phyloP scores from a whole-genome alignment of 768 basidiomycete genomes.

The Boletales sp. region DNA sequence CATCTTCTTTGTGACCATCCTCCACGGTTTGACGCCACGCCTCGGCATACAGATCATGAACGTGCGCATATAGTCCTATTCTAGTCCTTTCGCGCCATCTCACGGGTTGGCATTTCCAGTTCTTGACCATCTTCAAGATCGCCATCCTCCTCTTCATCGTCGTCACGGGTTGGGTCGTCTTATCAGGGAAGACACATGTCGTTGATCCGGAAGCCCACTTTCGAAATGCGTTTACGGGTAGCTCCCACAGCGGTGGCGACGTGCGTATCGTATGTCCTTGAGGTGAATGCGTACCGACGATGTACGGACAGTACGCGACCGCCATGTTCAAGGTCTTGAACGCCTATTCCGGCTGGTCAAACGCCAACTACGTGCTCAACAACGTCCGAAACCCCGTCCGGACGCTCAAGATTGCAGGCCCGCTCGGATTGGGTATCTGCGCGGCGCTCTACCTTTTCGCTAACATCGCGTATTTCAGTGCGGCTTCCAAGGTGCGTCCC shows the following conservation, averaged over 20 bases:
- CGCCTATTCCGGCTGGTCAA: slow-evolving; percentile 50
- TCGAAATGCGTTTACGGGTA: slow-evolving; percentile 52
- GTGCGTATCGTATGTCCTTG: slow-evolving; percentile 17
- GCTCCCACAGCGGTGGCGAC: slow-evolving; percentile 49
- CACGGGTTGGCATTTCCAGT: slow-evolving; percentile 23
- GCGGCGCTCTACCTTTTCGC: slow-evolving; percentile 51
- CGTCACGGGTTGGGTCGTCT: slow-evolving; percentile 57
- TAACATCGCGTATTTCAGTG: slow-evolving; percentile 56
- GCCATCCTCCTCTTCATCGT: slow-evolving; percentile 54
- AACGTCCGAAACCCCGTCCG: slow-evolving; percentile 57
- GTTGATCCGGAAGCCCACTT: slow-evolving; percentile 57
- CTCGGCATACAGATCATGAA: slow-evolving; percentile 51
- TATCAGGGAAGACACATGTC: slow-evolving; percentile 54
- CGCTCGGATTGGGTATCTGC: slow-evolving; percentile 54
- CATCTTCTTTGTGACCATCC: slow-evolving; percentile 44
- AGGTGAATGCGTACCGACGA: neutral
- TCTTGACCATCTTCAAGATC: slow-evolving; percentile 53
- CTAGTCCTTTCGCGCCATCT: neutral
- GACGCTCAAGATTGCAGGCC: slow-evolving; percentile 60
- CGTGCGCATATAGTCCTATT: slow-evolving; percentile 24
- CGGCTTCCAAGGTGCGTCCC: slow-evolving; percentile 19
- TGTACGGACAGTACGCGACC: slow-evolving; percentile 48
- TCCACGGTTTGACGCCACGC: slow-evolving; percentile 50
- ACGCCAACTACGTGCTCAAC: slow-evolving; percentile 57
- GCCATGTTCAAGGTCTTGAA: slow-evolving; percentile 58